A percentile compares a stretch with the other conserved stretches of the same genome.
Evolutionary conservation across 768 basidiomycete species (phyloP).

Genomic region (Chalciporus piperatus): DNA sequence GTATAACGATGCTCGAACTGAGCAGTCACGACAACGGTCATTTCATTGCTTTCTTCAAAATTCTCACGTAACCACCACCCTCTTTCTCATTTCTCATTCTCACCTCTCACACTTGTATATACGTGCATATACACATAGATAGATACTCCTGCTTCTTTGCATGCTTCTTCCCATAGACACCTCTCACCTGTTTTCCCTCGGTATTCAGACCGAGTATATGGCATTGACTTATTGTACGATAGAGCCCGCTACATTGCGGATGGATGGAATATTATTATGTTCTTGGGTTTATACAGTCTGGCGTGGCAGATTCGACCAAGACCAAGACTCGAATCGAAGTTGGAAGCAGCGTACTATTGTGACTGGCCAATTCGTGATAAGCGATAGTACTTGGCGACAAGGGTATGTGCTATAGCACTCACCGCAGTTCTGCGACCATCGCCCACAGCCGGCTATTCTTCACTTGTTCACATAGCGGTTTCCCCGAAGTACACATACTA

Average conservation of each 20-base stretch:
- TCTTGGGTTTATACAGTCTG: constrained; percentile 20
- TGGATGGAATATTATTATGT: constrained; percentile 33
- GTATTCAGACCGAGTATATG: constrained; percentile 23
- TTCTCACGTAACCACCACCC: constrained; percentile 21
- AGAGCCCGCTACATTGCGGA: constrained; percentile 23
- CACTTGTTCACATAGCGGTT: no score
- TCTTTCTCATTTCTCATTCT: constrained; percentile 19
- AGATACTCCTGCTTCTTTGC: constrained; percentile 24
- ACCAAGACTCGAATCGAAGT: constrained; percentile 8
- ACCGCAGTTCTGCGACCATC: no score
- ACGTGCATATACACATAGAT: constrained; percentile 38
- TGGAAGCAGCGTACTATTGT: neutral
- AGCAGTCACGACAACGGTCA: constrained; percentile 24
- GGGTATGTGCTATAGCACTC: no score
- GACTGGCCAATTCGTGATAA: no score
- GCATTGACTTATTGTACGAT: constrained; percentile 38
- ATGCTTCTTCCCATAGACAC: constrained; percentile 30
- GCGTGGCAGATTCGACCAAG: neutral
- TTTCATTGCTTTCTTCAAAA: constrained; percentile 5
- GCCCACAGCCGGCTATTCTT: no score
- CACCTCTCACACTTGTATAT: constrained; percentile 34
- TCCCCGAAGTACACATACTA: no score
- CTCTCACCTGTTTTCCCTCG: constrained; percentile 14
- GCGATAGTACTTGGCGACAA: no score
- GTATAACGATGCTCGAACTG: constrained; percentile 15